Percentiles rank a stretch among this genome's conserved stretches.
phyloP scores from a whole-genome alignment of 805 yeast genomes.

The Ogataea polymorpha region DNA sequence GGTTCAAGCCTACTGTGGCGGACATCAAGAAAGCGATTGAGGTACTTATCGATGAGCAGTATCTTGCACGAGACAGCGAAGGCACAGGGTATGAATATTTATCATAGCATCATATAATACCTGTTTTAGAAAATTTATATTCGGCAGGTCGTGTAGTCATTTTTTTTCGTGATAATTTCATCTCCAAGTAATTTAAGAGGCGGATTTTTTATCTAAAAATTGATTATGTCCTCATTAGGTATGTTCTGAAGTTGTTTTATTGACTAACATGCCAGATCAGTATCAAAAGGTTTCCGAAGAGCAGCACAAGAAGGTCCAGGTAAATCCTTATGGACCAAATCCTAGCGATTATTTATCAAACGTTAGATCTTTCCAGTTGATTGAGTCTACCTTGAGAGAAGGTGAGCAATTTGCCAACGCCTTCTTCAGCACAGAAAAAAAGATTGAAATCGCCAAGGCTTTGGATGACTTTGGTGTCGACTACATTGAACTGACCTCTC shows the following conservation, averaged over 20 bases:
- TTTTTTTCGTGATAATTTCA: conserved; percentile 5
- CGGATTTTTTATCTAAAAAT: conserved; percentile 1
- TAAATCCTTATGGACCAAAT: conserved; percentile 57
- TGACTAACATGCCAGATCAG: conserved; percentile 22
- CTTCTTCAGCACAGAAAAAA: conserved; percentile 54
- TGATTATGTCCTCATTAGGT: conserved; percentile 16
- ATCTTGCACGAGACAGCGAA: conserved; percentile 70
- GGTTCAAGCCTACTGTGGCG: conserved; percentile 82
- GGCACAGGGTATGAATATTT: conserved; percentile 74
- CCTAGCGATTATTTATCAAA: conserved; percentile 57
- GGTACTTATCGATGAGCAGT: conserved; percentile 79
- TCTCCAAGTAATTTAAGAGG: conserved; percentile 13
- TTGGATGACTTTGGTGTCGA: conserved; percentile 60
- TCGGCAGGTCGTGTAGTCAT: neutral
- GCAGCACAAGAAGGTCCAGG: conserved; percentile 32
- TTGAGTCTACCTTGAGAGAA: conserved; percentile 59
- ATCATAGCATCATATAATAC: conserved; percentile 42
- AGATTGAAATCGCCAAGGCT: conserved; percentile 58
- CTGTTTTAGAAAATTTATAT: neutral
- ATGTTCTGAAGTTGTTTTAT: conserved; percentile 2
- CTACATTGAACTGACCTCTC: conserved; percentile 58
- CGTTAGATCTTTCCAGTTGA: conserved; percentile 49
- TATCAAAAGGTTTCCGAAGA: conserved; percentile 48
- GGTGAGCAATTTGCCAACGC: conserved; percentile 65
- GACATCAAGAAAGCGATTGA: conserved; percentile 88